Conservation (phyloP, 495 filamentous ascomycete genomes). For the Cercophora samala region DNA sequence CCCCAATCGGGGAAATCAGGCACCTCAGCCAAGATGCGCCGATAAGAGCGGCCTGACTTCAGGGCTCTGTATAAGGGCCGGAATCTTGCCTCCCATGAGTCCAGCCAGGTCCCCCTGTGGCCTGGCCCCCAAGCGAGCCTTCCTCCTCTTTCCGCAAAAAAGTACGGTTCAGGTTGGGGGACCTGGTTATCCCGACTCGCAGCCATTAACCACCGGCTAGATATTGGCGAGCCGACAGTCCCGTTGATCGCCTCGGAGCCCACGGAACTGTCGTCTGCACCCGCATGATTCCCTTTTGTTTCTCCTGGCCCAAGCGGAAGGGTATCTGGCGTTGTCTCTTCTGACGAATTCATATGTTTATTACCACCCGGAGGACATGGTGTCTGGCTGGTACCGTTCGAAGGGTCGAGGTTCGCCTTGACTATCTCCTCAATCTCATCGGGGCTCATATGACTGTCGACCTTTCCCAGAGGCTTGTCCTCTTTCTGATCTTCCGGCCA, state of each 20-base stretch:
- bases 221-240: no score
- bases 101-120: neutral
- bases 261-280: neutral
- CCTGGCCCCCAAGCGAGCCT: neutral
- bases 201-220: neutral
- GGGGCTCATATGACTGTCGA: constrained; percentile 21
- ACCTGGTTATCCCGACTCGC: neutral
- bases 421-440: constrained; percentile 37
- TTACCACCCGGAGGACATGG: no score
- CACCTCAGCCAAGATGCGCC: neutral
- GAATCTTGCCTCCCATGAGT: neutral
- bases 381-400: neutral
- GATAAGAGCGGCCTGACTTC: neutral
- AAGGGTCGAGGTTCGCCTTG: neutral
- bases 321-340: neutral
- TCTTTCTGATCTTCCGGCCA: neutral
- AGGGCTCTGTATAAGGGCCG: neutral
- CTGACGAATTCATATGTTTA: neutral
- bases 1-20: neutral
- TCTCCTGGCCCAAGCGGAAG: neutral
- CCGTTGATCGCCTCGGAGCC: no score
- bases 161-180: neutral
- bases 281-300: neutral
- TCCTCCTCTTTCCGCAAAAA: neutral
- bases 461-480: neutral